Evolutionary conservation across 495 filamentous ascomycete genomes (phyloP).

Genomic region (Staphylotrichum longicolle): DNA sequence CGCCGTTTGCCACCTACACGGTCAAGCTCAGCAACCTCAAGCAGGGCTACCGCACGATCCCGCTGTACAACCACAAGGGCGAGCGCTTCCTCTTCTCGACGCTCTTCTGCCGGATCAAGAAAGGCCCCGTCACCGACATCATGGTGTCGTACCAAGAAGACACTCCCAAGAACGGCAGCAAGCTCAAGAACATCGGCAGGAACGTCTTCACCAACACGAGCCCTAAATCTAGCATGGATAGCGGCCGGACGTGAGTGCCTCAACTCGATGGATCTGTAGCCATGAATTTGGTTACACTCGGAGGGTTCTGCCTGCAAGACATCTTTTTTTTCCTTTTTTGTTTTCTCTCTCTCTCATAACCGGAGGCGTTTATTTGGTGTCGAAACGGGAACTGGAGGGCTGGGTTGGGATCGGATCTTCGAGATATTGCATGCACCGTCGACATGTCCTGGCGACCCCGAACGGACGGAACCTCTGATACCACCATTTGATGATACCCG

Average conservation of each 20-base stretch:
- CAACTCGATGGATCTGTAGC: conserved; percentile 1
- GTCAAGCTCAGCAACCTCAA: conserved; percentile 87
- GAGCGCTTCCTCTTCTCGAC: conserved; percentile 94
- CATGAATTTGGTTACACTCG: not conserved
- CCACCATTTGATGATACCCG: conserved; percentile 21
- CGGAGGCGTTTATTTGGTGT: conserved; percentile 8
- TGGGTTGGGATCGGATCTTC: not conserved
- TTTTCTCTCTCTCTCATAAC: conserved; percentile 8
- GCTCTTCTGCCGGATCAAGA: conserved; percentile 82
- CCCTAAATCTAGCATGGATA: conserved; percentile 48
- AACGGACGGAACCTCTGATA: conserved; percentile 15
- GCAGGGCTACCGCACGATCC: conserved; percentile 93
- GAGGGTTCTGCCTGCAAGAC: not conserved
- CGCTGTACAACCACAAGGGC: conserved; percentile 83
- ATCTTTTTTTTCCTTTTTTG: conserved; percentile 5
- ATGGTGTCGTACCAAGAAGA: conserved; percentile 48
- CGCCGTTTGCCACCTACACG: conserved; percentile 81
- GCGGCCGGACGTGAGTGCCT: conserved; percentile 24
- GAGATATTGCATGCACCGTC: conserved; percentile 15
- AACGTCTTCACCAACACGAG: conserved; percentile 48
- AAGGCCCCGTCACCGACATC: conserved; percentile 52
- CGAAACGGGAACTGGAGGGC: not conserved
- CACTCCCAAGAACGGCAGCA: conserved; percentile 41
- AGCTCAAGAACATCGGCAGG: conserved; percentile 48
- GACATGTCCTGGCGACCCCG: conserved; percentile 17